A percentile compares a stretch with the other conserved stretches of the same genome.
These are phyloP conservation scores for Scenedesmus sp. DNA, from an alignment of 163 green algal species.

Conservation along the genomic window DNA sequence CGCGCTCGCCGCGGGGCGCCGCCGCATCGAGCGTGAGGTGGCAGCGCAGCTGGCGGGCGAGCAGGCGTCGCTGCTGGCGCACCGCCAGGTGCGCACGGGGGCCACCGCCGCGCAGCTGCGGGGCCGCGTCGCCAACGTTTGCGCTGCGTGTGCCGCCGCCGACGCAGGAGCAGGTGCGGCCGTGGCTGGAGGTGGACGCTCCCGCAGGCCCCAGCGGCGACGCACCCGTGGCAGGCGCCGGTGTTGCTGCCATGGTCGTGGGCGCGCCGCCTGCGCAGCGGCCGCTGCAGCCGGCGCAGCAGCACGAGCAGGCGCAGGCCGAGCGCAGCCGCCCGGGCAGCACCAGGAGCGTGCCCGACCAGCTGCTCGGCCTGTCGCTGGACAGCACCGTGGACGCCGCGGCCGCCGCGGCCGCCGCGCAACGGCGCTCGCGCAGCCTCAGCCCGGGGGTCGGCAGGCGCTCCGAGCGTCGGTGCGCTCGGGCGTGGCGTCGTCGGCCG, in stretches of 20 bases:
- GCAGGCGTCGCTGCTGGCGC: conserved; percentile 7
- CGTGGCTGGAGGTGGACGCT: too few relatives aligned
- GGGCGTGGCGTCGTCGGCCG: too few relatives aligned
- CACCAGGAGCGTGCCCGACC: too few relatives aligned
- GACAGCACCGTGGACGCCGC: conserved; percentile 22
- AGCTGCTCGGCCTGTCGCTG: too few relatives aligned
- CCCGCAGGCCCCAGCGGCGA: too few relatives aligned
- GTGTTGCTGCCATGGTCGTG: neutral
- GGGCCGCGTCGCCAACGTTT: too few relatives aligned
- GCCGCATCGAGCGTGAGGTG: conserved; percentile 20
- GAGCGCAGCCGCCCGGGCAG: too few relatives aligned
- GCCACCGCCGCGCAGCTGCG: too few relatives aligned
- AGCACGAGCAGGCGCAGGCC: neutral
- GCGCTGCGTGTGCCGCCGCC: neutral
- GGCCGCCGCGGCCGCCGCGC: conserved; percentile 4
- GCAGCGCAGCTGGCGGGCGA: conserved; percentile 13
- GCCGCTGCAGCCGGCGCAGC: too few relatives aligned
- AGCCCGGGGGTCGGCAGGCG: neutral
- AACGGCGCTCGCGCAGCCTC: conserved; percentile 11
- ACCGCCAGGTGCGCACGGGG: conserved; percentile 34
- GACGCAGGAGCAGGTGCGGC: neutral
- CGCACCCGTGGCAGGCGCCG: too few relatives aligned
- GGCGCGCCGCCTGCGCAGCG: neutral
- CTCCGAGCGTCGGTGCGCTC: too few relatives aligned
- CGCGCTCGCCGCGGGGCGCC: conserved; percentile 27